Conservation (phyloP, 2,329 filamentous ascomycete species). For the Penicillium oxalicum region DNA sequence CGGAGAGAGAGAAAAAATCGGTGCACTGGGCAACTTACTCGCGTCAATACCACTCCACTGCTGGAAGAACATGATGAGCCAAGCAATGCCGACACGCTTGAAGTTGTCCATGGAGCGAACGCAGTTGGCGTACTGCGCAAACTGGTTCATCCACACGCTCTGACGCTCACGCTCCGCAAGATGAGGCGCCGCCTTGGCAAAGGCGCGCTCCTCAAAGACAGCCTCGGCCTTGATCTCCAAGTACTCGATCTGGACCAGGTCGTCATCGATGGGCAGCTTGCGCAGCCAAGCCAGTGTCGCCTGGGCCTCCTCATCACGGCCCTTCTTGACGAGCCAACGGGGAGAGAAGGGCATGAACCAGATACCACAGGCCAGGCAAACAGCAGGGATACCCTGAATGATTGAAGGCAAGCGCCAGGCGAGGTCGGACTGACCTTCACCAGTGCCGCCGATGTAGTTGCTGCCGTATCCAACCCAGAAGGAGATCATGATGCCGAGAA, state of each 20-base stretch:
- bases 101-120: conserved; percentile 47
- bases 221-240: conserved; percentile 45
- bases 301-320: conserved; percentile 42
- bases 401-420: conserved; percentile 44
- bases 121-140: conserved; percentile 48
- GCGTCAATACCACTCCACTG: conserved; percentile 44
- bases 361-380: conserved; percentile 31
- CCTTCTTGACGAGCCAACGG: conserved; percentile 46
- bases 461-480: conserved; percentile 39
- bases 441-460: conserved; percentile 35
- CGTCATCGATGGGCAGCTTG: conserved; percentile 29
- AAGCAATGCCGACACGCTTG: conserved; percentile 42
- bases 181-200: conserved; percentile 43
- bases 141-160: conserved; percentile 41
- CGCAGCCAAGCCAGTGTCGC: conserved; percentile 23
- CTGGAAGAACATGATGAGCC: conserved; percentile 47
- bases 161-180: conserved; percentile 28
- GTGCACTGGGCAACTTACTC: conserved; percentile 12
- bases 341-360: conserved; percentile 52
- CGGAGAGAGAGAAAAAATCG: too few species aligned
- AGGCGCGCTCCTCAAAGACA: conserved; percentile 40
- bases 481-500: conserved; percentile 32
- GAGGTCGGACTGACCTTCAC: conserved; percentile 31
- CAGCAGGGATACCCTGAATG: conserved; percentile 40
- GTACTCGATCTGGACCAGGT: conserved; percentile 41